phyloP scores from a whole-genome alignment of 2,329 filamentous ascomycete species.

The Graphilbum ipis-grandicollis region DNA sequence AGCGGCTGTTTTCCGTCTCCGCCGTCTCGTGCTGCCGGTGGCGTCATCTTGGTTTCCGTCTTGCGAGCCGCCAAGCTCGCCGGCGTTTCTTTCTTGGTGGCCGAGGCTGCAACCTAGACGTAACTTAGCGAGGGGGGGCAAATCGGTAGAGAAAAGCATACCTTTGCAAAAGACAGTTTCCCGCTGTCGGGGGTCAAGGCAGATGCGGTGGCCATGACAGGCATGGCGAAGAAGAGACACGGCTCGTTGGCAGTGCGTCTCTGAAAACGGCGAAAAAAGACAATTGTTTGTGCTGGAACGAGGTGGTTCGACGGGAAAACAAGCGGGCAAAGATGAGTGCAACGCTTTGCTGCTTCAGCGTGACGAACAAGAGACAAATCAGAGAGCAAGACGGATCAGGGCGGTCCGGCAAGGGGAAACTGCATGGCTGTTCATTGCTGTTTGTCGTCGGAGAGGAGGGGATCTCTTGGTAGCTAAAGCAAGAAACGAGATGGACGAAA shows the following conservation, averaged over 20 bases:
- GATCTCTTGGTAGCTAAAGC: no score
- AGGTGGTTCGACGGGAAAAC: no score
- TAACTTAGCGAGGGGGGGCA: not conserved
- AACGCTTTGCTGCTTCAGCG: not conserved
- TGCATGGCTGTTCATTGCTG: constrained; percentile 39
- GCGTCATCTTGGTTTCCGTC: not conserved
- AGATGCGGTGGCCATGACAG: constrained; percentile 28
- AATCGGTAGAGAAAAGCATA: constrained; percentile 17
- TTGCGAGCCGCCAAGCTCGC: constrained; percentile 3
- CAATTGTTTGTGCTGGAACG: no score
- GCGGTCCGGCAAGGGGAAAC: constrained; percentile 30
- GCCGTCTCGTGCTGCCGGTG: not conserved
- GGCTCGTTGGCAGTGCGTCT: not conserved
- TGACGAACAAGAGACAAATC: not conserved
- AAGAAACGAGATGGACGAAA: no score
- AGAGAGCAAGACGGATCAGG: constrained; percentile 19
- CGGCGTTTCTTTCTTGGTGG: constrained; percentile 2
- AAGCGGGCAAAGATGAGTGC: no score
- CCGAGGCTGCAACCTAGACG: constrained; percentile 9
- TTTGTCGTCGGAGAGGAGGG: constrained; percentile 11
- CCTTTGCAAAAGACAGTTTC: constrained; percentile 64
- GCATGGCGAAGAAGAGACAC: not conserved
- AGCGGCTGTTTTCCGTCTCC: not conserved
- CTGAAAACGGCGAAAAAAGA: no score
- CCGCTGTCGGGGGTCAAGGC: constrained; percentile 26